Base-by-base conservation (phyloP, 371 early-diverging fungal genomes). In the Mortierella sp. region DNA sequence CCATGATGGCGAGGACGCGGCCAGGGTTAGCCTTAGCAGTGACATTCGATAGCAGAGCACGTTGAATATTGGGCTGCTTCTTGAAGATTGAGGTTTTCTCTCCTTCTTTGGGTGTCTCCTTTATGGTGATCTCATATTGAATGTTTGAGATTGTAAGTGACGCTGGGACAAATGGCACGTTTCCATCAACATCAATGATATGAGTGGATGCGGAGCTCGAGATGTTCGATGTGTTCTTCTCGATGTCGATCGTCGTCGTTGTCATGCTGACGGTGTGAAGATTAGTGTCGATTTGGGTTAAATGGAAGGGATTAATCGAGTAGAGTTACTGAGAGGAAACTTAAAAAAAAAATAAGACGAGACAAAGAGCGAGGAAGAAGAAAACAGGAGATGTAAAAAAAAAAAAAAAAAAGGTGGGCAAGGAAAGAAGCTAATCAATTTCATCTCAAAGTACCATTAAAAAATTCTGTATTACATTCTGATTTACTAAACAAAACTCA, bases 1-100 rank as follows among this genome's bases (percentile, higher is more conserved):
- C 96, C 92, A 96, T 91, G 74, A 96, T 93, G 24, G 93, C 94
- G 74, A 90, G 83, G 40, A 96, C 88, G 61, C 94, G 88, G 10
- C 97, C 97, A 2, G 96, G 91, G 9, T 83, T 71, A 4, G 92
- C 95, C 52, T 87, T 74, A 3, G 94, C 96, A 3, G 85, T 80
- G 2, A 94, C 83, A 11, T 86, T 85, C 4, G 89, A 80, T 1
- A 97, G 85, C 28, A 80, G 43, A 2, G 71, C 75, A 8, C 75
- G 67, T 52, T 80, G 74, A 13, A 80, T 58, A 45, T 68, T 65
- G 52, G 72, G 80, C 19, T 45, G 22, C 50, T 58, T 74, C 75
- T 80, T 80, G 72, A 80, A 80, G 22, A 68, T 24, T 4, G 75
- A 67, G 16, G 68, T 45, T 58, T 74, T 80, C 64, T 78, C 74